Evolutionary conservation across 805 yeast species (phyloP), one percentile per base, ranked within the genome.

Genomic region (Pichia occidentalis): DNA sequence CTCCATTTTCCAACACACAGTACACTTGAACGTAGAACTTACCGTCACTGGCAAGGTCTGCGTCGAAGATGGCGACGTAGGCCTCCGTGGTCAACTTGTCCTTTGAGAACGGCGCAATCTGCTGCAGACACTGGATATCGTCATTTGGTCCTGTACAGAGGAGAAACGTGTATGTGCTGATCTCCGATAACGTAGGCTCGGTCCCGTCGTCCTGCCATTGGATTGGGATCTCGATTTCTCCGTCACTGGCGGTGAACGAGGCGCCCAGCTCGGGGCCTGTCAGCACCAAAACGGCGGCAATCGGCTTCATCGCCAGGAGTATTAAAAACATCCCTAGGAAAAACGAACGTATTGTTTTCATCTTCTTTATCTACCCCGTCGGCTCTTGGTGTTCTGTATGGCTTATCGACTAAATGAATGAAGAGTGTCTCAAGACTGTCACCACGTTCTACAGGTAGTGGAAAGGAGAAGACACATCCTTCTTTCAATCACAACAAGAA

Each of bases 1-100:
- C 75, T 24, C 73, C 75, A 7, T 56, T 44, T 2, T 56, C 40
- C 39, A 61, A 64, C 8, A 29, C 35, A 1, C 85, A 73, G 45
- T 68, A 72, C 23, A 87, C 56, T 63, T 90, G 97, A 46, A 90
- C 57, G 57, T 64, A 85, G 60, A 73, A 90, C 42, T 60, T 59
- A 22, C 98, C 98, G 52, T 70, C 57, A 3, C 76, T 75, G 25
- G 75, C 80, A 9, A 52, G 52, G 18, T 62, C 38, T 2, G 75
- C 58, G 9, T 64, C 63, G 35, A 79, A 51, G 0, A 57, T 29
- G 1, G 77, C 73, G 1, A 65, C 54, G 49, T 71, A 75, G 2
- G 56, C 38, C 35, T 52, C 49, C 23, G 51, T 61, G 12, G 59
- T 42, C 2, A 73, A 37, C 10, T 57, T 51, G 5, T 53, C 24